Conservation (phyloP, 805 yeast species). For the Scheffersomyces coipomensis region DNA sequence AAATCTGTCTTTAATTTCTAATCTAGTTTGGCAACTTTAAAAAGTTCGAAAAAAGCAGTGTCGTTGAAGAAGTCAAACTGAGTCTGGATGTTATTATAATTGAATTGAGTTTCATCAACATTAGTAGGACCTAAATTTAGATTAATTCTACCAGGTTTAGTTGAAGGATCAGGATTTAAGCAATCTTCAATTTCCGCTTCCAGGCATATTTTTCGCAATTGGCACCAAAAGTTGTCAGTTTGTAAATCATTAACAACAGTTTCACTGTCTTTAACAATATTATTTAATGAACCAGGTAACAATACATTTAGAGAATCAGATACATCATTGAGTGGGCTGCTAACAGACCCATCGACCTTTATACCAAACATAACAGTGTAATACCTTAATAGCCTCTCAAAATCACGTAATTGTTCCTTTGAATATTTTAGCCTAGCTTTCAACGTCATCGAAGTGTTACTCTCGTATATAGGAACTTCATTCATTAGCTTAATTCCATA, state of each 20-base stretch:
- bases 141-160: too few relatives aligned
- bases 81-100: too few relatives aligned
- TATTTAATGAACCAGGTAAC: neutral
- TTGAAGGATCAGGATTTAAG: too few relatives aligned
- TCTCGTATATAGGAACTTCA: neutral
- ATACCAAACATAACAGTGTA: neutral
- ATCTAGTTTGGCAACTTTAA: too few relatives aligned
- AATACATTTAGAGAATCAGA: neutral
- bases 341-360: neutral
- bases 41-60: too few relatives aligned
- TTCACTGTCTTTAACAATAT: neutral
- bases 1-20: too few relatives aligned
- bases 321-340: neutral
- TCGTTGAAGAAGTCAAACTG: too few relatives aligned
- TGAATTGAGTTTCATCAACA: too few relatives aligned
- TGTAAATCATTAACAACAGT: neutral
- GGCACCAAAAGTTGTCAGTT: neutral
- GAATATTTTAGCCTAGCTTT: neutral
- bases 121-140: too few relatives aligned
- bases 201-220: neutral
- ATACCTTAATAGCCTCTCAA: neutral
- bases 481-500: conserved; percentile 1
- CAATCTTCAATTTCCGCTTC: neutral
- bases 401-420: neutral
- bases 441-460: neutral